A percentile compares a stretch with the other conserved stretches of the same genome.
Conservation (phyloP, 495 filamentous ascomycete species). For the Hapsidospora chrysogenum region DNA sequence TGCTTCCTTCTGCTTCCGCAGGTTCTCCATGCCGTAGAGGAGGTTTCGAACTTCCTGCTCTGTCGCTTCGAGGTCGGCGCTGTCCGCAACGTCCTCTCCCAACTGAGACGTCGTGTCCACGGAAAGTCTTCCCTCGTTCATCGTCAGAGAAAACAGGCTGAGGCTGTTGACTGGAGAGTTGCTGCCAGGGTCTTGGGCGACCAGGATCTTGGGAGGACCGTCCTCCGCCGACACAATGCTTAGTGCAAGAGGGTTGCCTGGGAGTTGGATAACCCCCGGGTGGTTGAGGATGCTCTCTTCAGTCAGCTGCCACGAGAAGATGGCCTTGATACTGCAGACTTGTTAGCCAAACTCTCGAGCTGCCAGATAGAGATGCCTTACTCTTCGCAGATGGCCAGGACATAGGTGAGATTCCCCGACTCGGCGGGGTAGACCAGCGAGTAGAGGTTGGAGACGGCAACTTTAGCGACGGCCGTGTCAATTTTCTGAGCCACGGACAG, state of each 20-base stretch:
- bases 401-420: constrained; percentile 8
- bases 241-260: constrained; percentile 47
- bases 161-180: neutral
- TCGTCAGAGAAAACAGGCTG: neutral
- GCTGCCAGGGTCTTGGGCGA: constrained; percentile 37
- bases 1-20: constrained; percentile 51
- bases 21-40: constrained; percentile 53
- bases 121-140: neutral
- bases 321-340: constrained; percentile 34
- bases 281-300: constrained; percentile 24
- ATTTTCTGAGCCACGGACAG: constrained; percentile 19
- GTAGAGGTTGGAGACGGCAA: constrained; percentile 34
- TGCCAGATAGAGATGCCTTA: constrained; percentile 18
- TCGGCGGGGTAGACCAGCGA: constrained; percentile 11
- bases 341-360: neutral
- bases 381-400: constrained; percentile 57
- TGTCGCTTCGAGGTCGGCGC: constrained; percentile 12
- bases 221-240: constrained; percentile 8
- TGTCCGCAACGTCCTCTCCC: constrained; percentile 5
- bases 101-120: constrained; percentile 3
- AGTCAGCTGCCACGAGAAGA: constrained; percentile 40
- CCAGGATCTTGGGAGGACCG: constrained; percentile 20
- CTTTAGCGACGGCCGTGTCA: constrained; percentile 14
- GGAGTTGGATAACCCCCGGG: constrained; percentile 26
- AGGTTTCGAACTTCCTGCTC: constrained; percentile 33